phyloP scores from a whole-genome alignment of 106 monocot species.

The Amphibolis antarctica region DNA sequence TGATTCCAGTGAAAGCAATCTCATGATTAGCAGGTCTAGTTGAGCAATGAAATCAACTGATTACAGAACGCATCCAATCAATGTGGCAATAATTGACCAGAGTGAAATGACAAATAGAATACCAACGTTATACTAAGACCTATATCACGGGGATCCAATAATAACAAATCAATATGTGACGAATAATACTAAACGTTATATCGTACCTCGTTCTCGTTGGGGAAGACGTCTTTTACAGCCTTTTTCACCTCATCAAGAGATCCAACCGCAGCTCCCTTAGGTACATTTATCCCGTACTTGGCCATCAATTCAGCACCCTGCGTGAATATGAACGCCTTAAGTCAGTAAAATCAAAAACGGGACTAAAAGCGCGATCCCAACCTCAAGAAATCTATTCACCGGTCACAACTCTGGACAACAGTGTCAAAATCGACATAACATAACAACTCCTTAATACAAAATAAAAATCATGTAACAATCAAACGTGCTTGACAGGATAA shows the following conservation, averaged over 20 bases:
- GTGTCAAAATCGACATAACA: too few species aligned
- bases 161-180: neutral
- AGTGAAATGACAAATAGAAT: too few species aligned
- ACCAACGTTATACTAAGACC: too few species aligned
- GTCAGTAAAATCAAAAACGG: neutral
- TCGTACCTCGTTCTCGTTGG: conserved; percentile 63
- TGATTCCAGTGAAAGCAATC: too few species aligned
- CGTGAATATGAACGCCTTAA: neutral
- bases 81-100: too few species aligned
- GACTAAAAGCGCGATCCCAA: neutral
- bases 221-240: conserved; percentile 46
- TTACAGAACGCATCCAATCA: too few species aligned
- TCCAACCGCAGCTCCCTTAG: conserved; percentile 57
- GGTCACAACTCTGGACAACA: too few species aligned
- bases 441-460: too few species aligned
- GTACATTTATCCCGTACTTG: conserved; percentile 84
- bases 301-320: conserved; percentile 92
- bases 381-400: neutral
- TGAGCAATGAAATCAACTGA: too few species aligned
- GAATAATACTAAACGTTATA: neutral
- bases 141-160: neutral
- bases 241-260: conserved; percentile 57
- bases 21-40: too few species aligned
- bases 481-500: too few species aligned
- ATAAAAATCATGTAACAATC: too few species aligned